Evolutionary conservation across 805 yeast species (phyloP).

Genomic region (Jamesozyma gamospora): DNA sequence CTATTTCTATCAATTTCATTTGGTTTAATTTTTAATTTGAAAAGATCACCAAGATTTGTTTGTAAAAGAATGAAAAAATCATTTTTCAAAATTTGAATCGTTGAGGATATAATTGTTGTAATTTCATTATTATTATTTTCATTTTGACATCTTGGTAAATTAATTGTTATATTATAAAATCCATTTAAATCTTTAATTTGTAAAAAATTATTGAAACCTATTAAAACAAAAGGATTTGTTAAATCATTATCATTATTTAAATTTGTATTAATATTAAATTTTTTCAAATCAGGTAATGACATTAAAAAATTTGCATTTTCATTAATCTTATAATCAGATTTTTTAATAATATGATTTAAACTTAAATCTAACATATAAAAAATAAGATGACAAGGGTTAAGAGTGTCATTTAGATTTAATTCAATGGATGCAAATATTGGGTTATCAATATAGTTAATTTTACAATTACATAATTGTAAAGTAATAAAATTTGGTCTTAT

Average conservation of each 20-base stretch:
- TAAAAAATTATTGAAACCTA: constrained; percentile 49
- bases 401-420: constrained; percentile 28
- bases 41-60: constrained; percentile 61
- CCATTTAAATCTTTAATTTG: constrained; percentile 39
- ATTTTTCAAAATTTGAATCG: constrained; percentile 54
- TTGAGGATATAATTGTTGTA: constrained; percentile 41
- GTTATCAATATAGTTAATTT: constrained; percentile 61
- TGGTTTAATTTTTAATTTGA: constrained; percentile 49
- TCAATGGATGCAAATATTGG: constrained; percentile 82
- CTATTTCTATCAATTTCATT: constrained; percentile 31
- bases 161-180: constrained; percentile 32
- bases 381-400: constrained; percentile 34
- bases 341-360: constrained; percentile 59
- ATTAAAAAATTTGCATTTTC: constrained; percentile 42
- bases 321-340: constrained; percentile 31
- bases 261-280: constrained; percentile 13
- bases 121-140: constrained; percentile 24
- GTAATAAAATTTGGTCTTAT: constrained; percentile 42
- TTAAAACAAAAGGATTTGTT: constrained; percentile 31
- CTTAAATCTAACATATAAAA: constrained; percentile 84
- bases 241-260: constrained; percentile 36
- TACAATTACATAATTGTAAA: constrained; percentile 47
- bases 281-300: constrained; percentile 47
- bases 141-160: constrained; percentile 39
- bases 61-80: constrained; percentile 63